Conservation (phyloP, 2,329 filamentous ascomycete species). For the Pyrenophora seminiperda region DNA sequence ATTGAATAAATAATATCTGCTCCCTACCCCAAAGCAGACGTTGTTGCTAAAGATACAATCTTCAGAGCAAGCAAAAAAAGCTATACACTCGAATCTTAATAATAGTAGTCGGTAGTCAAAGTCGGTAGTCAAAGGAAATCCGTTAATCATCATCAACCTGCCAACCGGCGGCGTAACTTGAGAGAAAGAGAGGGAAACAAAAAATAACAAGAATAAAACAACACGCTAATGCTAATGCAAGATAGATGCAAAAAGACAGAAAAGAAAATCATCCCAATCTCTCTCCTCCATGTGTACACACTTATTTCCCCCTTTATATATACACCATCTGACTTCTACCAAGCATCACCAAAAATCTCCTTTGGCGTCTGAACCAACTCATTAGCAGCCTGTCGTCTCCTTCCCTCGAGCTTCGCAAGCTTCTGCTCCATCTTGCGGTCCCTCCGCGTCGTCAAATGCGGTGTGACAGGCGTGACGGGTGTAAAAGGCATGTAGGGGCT, state of each 20-base stretch:
- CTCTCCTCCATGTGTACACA: neutral
- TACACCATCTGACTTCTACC: constrained; percentile 19
- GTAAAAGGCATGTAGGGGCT: constrained; percentile 80
- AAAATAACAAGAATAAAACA: neutral
- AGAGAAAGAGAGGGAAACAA: too few relatives aligned
- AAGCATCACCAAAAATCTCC: constrained; percentile 48
- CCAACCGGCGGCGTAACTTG: constrained; percentile 1
- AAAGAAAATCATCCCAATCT: neutral
- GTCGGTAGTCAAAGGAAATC: too few relatives aligned
- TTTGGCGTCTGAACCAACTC: constrained; percentile 46
- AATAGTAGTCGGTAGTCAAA: too few relatives aligned
- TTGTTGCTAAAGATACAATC: too few relatives aligned
- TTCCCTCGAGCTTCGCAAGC: constrained; percentile 58
- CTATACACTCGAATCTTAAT: too few relatives aligned
- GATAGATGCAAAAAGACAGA: neutral
- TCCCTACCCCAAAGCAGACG: too few relatives aligned
- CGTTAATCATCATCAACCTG: neutral
- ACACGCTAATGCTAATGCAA: constrained; percentile 1
- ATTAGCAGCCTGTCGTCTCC: constrained; percentile 54
- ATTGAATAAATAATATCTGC: too few relatives aligned
- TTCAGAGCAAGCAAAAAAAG: too few relatives aligned
- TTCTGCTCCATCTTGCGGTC: constrained; percentile 73
- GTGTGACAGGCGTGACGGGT: constrained; percentile 75
- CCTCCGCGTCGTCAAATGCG: constrained; percentile 71
- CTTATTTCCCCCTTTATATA: neutral